Percentiles rank a stretch among this genome's conserved stretches.
These are phyloP conservation scores for Tricholoma furcatifolium DNA, from an alignment of 768 basidiomycete species.

Conservation along the genomic window DNA sequence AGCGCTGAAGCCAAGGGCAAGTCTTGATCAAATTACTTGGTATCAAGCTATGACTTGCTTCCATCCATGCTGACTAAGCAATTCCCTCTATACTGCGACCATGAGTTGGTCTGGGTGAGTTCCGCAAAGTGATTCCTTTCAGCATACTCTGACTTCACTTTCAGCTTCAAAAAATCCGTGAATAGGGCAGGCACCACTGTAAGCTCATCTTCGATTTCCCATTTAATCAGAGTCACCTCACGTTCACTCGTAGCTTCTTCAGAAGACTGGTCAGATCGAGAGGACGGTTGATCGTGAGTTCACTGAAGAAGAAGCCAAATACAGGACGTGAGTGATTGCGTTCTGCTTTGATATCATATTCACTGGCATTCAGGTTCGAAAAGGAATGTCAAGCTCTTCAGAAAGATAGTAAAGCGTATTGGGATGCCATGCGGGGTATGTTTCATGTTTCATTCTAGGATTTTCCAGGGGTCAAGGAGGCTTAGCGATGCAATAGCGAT, in stretches of 20 bases:
- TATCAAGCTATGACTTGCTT: background rate
- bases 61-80: slow-evolving; percentile 15
- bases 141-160: slow-evolving; percentile 3
- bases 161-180: slow-evolving; percentile 90
- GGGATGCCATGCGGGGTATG: slow-evolving; percentile 91
- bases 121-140: background rate
- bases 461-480: background rate
- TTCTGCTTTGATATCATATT: background rate
- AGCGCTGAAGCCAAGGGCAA: background rate
- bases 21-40: background rate
- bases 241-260: slow-evolving; percentile 62
- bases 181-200: slow-evolving; percentile 91
- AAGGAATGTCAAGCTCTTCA: slow-evolving; percentile 93
- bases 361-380: slow-evolving; percentile 70
- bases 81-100: background rate
- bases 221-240: slow-evolving; percentile 14
- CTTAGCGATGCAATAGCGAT: slow-evolving; percentile 58
- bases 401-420: slow-evolving; percentile 93
- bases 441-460: slow-evolving; percentile 9
- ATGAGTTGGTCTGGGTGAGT: slow-evolving; percentile 34
- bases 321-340: slow-evolving; percentile 65
- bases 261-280: slow-evolving; percentile 98
- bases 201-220: slow-evolving; percentile 24
- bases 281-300: slow-evolving; percentile 94
- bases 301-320: slow-evolving; percentile 88